A percentile compares a stretch with the other conserved stretches of the same genome.
Conservation (phyloP, 345 rosid species). For the Triadica sebifera region DNA sequence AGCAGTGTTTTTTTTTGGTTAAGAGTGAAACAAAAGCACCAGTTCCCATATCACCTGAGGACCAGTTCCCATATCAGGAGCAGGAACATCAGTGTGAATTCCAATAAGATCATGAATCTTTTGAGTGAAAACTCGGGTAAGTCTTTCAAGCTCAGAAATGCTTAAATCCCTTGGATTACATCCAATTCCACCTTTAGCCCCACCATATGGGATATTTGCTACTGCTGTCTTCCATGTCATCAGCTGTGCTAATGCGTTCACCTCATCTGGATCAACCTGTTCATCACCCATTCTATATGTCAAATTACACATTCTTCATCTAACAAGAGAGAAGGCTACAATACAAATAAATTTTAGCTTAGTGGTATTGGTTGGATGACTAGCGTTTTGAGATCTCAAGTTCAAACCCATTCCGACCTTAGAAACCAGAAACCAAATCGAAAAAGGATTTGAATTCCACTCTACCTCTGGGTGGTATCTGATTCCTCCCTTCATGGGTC, state of each 20-base stretch:
- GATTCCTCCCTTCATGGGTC: constrained; percentile 99
- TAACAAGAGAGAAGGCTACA: too few species aligned
- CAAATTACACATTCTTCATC: not conserved
- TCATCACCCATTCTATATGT: constrained; percentile 9
- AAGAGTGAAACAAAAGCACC: too few species aligned
- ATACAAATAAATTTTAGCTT: too few species aligned
- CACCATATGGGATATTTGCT: constrained; percentile 94
- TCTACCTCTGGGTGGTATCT: constrained; percentile 94
- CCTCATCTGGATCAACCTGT: constrained; percentile 96
- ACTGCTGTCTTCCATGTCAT: constrained; percentile 99
- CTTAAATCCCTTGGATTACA: constrained; percentile 69
- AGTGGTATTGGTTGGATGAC: too few species aligned
- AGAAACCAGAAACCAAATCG: too few species aligned
- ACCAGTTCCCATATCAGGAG: constrained; percentile 98
- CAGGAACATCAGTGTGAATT: constrained; percentile 89
- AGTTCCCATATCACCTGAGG: constrained; percentile 55
- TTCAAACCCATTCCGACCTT: too few species aligned
- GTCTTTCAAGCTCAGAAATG: constrained; percentile 73
- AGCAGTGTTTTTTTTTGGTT: too few species aligned
- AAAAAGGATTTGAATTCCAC: not conserved
- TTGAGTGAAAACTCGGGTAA: constrained; percentile 92
- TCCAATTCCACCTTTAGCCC: constrained; percentile 98
- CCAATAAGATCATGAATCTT: constrained; percentile 93
- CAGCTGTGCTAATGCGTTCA: constrained; percentile 89
- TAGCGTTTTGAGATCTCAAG: too few species aligned